Evolutionary conservation across 164 flowering plant genomes (phyloP), one percentile per base, ranked within the genome.

Genomic region (Sextonia rubra): DNA sequence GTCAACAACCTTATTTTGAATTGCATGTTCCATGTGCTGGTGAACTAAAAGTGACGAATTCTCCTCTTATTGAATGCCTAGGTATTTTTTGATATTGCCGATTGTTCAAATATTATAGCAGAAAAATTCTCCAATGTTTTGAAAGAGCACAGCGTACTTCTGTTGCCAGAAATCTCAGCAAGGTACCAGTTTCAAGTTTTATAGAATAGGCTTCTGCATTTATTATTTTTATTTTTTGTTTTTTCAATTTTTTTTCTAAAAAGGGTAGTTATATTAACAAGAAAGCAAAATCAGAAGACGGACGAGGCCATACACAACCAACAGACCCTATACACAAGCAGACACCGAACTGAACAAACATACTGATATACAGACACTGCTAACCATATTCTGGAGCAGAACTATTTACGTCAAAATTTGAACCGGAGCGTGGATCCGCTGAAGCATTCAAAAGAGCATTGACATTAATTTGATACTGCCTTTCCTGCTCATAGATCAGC

Each of bases 141-240:
- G 83, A 86, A 85, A 78, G 86, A 84, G 61, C 90, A 79, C 76
- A 91, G 97, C 62, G 72, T 94, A 71, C 90, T 86, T 25, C 70
- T 83, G n/a, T 78, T 91, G 82, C 78, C 84, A 68, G 83, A 74
- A 72, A 79, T 86, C 75, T 67, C 88, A 71, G 76, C 80, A 78
- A 86, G 89, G 97, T 90, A 37, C 8, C n/a, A 1, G 5, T 37
- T 69, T 20, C 17, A 4, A 26, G 22, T 20, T 71, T 71, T 70
- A 12, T 52, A 15, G n/a, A 15, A 15, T 20, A 17, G 17, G n/a
- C 17, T 17, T 12, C n/a, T 52, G 58, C 58, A 15, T 52, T n/a
- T n/a, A n/a, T 15, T n/a, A n/a, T n/a, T 52, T 52, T 18, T 47
- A 11, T 11, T 47, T n/a, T 47, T 12, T 47, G 8, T 2, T 0